Evolutionary conservation across 805 yeast genomes (phyloP).

Genomic region (Candida piceae): DNA sequence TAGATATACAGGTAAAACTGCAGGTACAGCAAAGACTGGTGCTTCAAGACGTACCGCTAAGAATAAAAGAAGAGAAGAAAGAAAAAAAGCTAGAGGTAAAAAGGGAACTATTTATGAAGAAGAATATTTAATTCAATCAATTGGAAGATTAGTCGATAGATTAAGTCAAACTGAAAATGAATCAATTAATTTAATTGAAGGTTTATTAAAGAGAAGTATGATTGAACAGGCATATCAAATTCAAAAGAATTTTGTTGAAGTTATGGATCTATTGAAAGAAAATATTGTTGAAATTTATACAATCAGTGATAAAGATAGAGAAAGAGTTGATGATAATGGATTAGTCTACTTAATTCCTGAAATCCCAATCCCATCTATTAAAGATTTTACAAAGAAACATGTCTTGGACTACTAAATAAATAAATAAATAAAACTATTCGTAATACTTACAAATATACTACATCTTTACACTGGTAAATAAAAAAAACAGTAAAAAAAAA

Average conservation of each 20-base stretch:
- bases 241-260: constrained; percentile 59
- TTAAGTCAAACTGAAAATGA: constrained; percentile 70
- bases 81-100: constrained; percentile 94
- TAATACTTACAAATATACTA: no score
- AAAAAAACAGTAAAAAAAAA: no score
- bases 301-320: constrained; percentile 81
- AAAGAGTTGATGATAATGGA: constrained; percentile 86
- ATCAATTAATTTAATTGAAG: constrained; percentile 68
- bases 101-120: constrained; percentile 98
- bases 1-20: constrained; percentile 92
- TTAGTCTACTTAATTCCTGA: constrained; percentile 72
- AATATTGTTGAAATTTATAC: constrained; percentile 71
- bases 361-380: constrained; percentile 64
- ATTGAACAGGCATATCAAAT: constrained; percentile 78
- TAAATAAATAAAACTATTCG: no score
- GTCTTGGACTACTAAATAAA: constrained; percentile 58
- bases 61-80: constrained; percentile 89
- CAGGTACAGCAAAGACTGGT: constrained; percentile 95
- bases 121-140: constrained; percentile 83
- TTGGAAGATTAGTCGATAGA: constrained; percentile 83
- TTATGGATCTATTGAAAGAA: constrained; percentile 50
- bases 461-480: no score
- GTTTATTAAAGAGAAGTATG: constrained; percentile 65
- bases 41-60: constrained; percentile 90
- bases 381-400: constrained; percentile 53